These are phyloP conservation scores for Barbatosphaeria neglecta DNA, from an alignment of 495 filamentous ascomycete species.

Conservation along the genomic window DNA sequence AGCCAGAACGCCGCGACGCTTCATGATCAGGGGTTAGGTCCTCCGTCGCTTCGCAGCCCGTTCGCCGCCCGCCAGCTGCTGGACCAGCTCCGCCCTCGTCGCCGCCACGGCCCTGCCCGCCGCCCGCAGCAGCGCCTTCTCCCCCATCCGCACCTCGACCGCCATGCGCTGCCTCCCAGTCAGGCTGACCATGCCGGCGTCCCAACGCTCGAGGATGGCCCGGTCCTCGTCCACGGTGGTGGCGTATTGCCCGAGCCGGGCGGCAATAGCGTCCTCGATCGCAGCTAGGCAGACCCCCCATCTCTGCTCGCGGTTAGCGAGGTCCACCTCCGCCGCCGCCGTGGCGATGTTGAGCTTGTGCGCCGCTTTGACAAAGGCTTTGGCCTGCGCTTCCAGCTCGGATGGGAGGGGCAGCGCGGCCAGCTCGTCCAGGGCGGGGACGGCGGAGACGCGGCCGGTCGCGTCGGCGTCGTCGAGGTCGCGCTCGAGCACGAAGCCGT, in stretches of 20 bases:
- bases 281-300: slow-evolving; percentile 24
- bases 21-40: neutral
- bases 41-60: slow-evolving; percentile 1
- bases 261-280: slow-evolving; percentile 28
- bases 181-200: slow-evolving; percentile 15
- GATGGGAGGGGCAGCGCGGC: slow-evolving; percentile 22
- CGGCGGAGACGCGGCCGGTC: slow-evolving; percentile 11
- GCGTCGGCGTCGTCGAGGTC: slow-evolving; percentile 27
- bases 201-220: slow-evolving; percentile 34
- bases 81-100: slow-evolving; percentile 4
- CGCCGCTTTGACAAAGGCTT: slow-evolving; percentile 26
- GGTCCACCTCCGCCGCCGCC: slow-evolving; percentile 6
- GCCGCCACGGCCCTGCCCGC: slow-evolving; percentile 14
- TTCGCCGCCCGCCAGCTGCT: neutral
- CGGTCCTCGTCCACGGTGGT: slow-evolving; percentile 55
- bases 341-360: slow-evolving; percentile 18
- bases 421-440: slow-evolving; percentile 13
- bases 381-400: slow-evolving; percentile 26
- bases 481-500: slow-evolving; percentile 33
- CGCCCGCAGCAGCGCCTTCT: slow-evolving; percentile 58
- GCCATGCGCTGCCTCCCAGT: slow-evolving; percentile 50
- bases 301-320: slow-evolving; percentile 26
- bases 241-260: slow-evolving; percentile 42
- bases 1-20: no score
- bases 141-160: slow-evolving; percentile 63